Conservation (phyloP, 179 eudicot genomes). For the Amaranthus tricolor region DNA sequence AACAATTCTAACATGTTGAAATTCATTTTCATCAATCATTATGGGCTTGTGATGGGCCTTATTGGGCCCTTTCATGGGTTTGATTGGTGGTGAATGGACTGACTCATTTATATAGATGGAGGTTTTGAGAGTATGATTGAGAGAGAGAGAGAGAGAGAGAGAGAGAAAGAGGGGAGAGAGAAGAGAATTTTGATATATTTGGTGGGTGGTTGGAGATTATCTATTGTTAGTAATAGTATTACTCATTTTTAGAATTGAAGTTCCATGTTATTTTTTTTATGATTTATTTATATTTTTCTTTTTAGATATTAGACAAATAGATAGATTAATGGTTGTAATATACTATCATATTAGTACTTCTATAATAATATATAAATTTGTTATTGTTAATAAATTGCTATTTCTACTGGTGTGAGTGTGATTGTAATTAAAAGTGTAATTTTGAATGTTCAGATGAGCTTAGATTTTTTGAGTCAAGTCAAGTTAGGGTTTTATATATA, state of each 20-base stretch:
- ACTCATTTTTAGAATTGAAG: not conserved
- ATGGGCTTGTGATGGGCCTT: conserved; percentile 25
- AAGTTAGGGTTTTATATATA: too few relatives aligned
- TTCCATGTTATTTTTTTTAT: not conserved
- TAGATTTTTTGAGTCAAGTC: too few relatives aligned
- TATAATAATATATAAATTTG: not conserved
- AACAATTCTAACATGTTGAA: conserved; percentile 9
- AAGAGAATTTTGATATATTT: conserved; percentile 8
- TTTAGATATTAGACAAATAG: not conserved
- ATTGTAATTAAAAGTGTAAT: too few relatives aligned
- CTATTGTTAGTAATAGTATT: too few relatives aligned
- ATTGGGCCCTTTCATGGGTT: conserved; percentile 2
- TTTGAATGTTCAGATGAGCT: too few relatives aligned
- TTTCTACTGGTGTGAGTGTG: not conserved
- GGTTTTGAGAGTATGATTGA: not conserved
- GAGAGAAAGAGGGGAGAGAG: not conserved
- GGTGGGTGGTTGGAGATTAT: conserved; percentile 1
- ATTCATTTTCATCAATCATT: not conserved
- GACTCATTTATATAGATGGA: not conserved
- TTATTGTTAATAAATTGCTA: conserved; percentile 1
- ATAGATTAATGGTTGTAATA: conserved; percentile 4
- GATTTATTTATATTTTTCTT: too few relatives aligned
- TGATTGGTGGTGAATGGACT: conserved; percentile 3
- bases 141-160: not conserved
- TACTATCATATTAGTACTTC: too few relatives aligned